phyloP scores from a whole-genome alignment of 805 yeast species.

The Hanseniaspora nectarophila region DNA sequence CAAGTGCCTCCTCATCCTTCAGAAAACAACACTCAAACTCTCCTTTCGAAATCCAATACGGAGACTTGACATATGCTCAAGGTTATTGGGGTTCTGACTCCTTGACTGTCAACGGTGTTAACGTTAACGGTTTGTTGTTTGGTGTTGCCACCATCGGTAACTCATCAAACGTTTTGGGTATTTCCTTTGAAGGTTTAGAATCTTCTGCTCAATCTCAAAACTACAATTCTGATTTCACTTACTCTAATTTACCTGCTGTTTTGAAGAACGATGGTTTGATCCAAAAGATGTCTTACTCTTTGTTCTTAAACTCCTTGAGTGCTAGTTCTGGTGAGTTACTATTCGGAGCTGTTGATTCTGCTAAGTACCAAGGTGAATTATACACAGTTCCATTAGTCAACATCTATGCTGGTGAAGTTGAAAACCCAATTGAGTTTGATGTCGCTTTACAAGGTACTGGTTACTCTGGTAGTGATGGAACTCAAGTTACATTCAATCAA shows the following conservation, averaged over 20 bases:
- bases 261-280: constrained; percentile 49
- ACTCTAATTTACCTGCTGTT: constrained; percentile 55
- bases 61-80: constrained; percentile 38
- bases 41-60: constrained; percentile 37
- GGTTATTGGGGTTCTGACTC: constrained; percentile 43
- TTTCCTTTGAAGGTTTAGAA: constrained; percentile 61
- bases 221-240: constrained; percentile 22
- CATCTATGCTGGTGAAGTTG: constrained; percentile 18
- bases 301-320: constrained; percentile 40
- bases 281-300: constrained; percentile 45
- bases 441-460: constrained; percentile 26
- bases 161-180: constrained; percentile 54
- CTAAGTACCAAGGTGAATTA: constrained; percentile 45
- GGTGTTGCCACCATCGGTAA: constrained; percentile 62
- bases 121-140: constrained; percentile 44
- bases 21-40: background rate
- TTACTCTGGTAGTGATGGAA: background rate
- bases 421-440: constrained; percentile 20
- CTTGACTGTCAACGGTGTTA: constrained; percentile 41
- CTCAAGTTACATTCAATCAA: constrained; percentile 19
- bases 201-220: constrained; percentile 36
- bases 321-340: constrained; percentile 42
- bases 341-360: constrained; percentile 63
- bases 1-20: background rate
- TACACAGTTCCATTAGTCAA: constrained; percentile 43